These are phyloP conservation scores for Penicillium cosmopolitanum DNA, from an alignment of 495 filamentous ascomycete species.

Conservation along the genomic window DNA sequence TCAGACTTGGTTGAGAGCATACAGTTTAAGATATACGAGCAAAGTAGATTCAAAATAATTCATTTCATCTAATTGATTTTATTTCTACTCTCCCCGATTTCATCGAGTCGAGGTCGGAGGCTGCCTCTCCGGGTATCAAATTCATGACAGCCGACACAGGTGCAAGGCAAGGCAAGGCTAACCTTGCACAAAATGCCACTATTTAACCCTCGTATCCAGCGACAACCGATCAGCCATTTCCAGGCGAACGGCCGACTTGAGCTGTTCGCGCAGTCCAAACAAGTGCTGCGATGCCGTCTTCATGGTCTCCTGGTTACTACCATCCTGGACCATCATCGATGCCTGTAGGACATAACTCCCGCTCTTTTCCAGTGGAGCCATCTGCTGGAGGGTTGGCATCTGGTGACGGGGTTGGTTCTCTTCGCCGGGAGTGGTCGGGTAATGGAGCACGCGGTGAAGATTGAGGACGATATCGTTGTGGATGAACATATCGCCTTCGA, in stretches of 20 bases:
- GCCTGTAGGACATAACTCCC: conserved; percentile 57
- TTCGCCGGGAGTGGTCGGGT: conserved; percentile 27
- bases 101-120: conserved; percentile 18
- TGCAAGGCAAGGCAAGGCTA: not conserved
- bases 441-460: conserved; percentile 51
- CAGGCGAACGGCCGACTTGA: conserved; percentile 68
- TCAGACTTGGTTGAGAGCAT: not conserved
- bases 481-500: conserved; percentile 54
- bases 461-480: conserved; percentile 52
- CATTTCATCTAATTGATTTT: not conserved
- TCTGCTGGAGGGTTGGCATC: conserved; percentile 38
- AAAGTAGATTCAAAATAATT: not conserved
- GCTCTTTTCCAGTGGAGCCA: conserved; percentile 48
- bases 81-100: not conserved
- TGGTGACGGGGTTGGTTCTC: conserved; percentile 35
- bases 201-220: conserved; percentile 66
- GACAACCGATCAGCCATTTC: conserved; percentile 65
- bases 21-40: not conserved
- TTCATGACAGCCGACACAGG: conserved; percentile 17
- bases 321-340: conserved; percentile 52
- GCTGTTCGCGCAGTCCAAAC: conserved; percentile 59
- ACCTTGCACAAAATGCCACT: conserved; percentile 1
- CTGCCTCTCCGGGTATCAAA: conserved; percentile 30
- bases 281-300: conserved; percentile 61
- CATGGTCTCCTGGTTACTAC: conserved; percentile 56